A percentile compares a stretch with the other conserved stretches of the same genome.
phyloP scores from a whole-genome alignment of 2,329 filamentous ascomycete genomes.

The Helminthosporium solani region DNA sequence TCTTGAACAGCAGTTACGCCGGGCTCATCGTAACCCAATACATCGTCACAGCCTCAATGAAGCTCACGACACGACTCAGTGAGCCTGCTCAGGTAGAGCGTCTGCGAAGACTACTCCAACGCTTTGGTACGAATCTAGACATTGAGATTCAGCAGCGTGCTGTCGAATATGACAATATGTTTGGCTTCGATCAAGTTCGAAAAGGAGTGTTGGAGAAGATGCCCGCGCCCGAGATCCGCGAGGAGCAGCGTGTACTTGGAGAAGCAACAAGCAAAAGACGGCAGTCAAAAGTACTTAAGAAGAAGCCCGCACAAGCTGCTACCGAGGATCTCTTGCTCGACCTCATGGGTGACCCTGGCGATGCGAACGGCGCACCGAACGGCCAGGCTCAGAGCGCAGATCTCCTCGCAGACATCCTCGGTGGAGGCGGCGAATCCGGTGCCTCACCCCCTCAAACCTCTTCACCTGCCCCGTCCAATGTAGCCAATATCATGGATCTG shows the following conservation, averaged over 20 bases:
- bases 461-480: conserved; percentile 43
- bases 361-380: conserved; percentile 56
- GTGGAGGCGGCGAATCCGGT: conserved; percentile 58
- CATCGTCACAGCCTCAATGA: conserved; percentile 92
- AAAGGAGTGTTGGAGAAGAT: conserved; percentile 94
- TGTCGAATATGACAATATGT: conserved; percentile 95
- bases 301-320: conserved; percentile 75
- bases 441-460: conserved; percentile 48
- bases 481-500: conserved; percentile 81
- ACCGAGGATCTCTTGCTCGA: conserved; percentile 91
- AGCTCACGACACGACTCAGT: conserved; percentile 83
- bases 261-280: conserved; percentile 61
- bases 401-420: conserved; percentile 87
- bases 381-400: conserved; percentile 73
- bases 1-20: conserved; percentile 92
- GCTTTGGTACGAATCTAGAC: conserved; percentile 82
- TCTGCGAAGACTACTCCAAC: conserved; percentile 73
- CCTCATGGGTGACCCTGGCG: conserved; percentile 75
- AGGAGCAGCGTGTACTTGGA: conserved; percentile 87
- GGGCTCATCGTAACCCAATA: conserved; percentile 92
- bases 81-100: conserved; percentile 85
- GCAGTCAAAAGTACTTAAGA: conserved; percentile 61
- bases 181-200: conserved; percentile 82
- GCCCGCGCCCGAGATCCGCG: conserved; percentile 94
- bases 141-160: conserved; percentile 95